A percentile compares a stretch with the other conserved stretches of the same genome.
These are phyloP conservation scores for Salix udensis DNA, from an alignment of 345 rosid species.

Conservation along the genomic window DNA sequence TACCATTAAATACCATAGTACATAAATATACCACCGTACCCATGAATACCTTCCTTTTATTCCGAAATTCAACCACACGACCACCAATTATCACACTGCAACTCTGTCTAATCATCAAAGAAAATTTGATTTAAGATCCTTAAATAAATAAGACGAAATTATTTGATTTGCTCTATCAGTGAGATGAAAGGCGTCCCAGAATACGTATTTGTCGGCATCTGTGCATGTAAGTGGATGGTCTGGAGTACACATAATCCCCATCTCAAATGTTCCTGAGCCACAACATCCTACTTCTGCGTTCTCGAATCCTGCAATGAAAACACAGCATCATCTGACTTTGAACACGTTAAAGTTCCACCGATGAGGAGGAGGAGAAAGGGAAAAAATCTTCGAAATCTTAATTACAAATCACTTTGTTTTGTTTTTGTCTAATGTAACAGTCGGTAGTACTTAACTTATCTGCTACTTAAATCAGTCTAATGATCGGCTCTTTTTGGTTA, in stretches of 20 bases:
- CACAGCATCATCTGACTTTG: not conserved
- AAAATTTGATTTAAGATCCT: conserved; percentile 7
- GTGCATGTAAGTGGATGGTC: conserved; percentile 13
- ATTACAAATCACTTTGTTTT: too few species aligned
- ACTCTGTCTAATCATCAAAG: not conserved
- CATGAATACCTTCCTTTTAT: too few species aligned
- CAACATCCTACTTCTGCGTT: conserved; percentile 11
- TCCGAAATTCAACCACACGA: too few species aligned
- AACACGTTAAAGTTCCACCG: not conserved
- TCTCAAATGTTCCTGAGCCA: conserved; percentile 19
- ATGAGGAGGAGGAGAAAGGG: too few species aligned
- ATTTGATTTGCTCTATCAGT: conserved; percentile 9
- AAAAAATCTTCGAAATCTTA: too few species aligned
- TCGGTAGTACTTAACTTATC: too few species aligned
- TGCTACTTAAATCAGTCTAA: too few species aligned
- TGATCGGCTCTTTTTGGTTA: too few species aligned
- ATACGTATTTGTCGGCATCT: conserved; percentile 16
- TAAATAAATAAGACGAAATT: conserved; percentile 5
- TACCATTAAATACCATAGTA: too few species aligned
- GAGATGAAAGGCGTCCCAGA: conserved; percentile 22
- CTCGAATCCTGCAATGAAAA: conserved; percentile 9
- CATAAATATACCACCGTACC: too few species aligned
- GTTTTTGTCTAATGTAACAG: too few species aligned
- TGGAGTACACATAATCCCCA: conserved; percentile 13
- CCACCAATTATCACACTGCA: too few species aligned